Evolutionary conservation across 371 early-diverging fungal species (phyloP), one percentile per base, ranked within the genome.

Genomic region (Funneliformis caledonium): DNA sequence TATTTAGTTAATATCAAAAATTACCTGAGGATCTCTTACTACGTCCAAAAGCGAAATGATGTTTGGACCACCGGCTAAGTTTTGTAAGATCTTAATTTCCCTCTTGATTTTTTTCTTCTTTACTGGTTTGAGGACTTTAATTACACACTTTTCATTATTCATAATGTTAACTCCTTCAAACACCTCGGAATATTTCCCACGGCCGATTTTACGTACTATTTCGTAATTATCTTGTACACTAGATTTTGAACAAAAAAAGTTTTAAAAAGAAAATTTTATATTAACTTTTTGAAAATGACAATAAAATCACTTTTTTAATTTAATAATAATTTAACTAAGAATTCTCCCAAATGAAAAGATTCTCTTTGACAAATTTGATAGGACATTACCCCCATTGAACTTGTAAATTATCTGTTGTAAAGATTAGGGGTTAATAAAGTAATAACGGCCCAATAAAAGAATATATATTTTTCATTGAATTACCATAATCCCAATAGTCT

Each of bases 171-270:
- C 89, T 19, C 99, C 99, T 88, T 98, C 97, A 89, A 99, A 99
- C 16, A 99, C 99, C 86, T 99, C 99, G 4, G 98, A 98, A 91
- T 99, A 99, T 89, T 99, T 99, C 79, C 99, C 99, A 74, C 98
- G 94, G 52, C 99, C 99, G 60, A 99, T 91, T 88, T 97, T 97
- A 76, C 96, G 92, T 50, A 96, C 90, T 81, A 99, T 97, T 88
- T 97, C 97, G 85, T 99, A 99, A 85, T 96, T 95, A 80, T 97
- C 98, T 87, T 96, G 98, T 67, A 87, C 88, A 69, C 96, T 95
- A 87, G 70, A 37, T 68, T 19, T 12, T 11, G 9, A 31, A 68
- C 11, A 68, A 42, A 68, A 68, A 6, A 68, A 68, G 12, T n/a
- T 64, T 9, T n/a, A 83, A 26, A 47, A 26, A 43, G 10, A 60